These are phyloP conservation scores for Saitozyma podzolica DNA, from an alignment of 768 basidiomycete species.

Conservation along the genomic window DNA sequence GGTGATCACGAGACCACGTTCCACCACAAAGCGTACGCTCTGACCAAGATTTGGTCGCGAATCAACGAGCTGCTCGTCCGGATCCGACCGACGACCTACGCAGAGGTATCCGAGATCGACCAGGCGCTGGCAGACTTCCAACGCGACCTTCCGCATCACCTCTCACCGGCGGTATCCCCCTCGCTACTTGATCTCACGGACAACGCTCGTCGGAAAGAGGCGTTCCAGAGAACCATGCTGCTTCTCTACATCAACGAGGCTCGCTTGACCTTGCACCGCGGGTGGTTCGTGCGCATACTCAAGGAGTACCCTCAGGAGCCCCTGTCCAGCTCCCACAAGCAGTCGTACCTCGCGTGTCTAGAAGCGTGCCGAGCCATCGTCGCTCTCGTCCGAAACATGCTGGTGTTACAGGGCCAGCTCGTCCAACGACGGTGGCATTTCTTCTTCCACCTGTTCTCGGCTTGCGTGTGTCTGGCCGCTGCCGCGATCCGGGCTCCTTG, in stretches of 20 bases:
- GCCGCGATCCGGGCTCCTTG: conserved; percentile 10
- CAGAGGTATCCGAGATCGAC: conserved; percentile 18
- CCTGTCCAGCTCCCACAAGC: conserved; percentile 1
- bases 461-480: conserved; percentile 13
- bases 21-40: conserved; percentile 13
- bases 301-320: conserved; percentile 8
- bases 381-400: conserved; percentile 10
- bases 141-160: conserved; percentile 15
- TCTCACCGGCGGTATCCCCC: conserved; percentile 14
- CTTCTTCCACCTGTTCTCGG: conserved; percentile 15
- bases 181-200: conserved; percentile 18
- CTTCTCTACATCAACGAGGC: conserved; percentile 24
- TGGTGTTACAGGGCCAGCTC: conserved; percentile 4
- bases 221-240: conserved; percentile 21
- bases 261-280: conserved; percentile 7
- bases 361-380: conserved; percentile 9
- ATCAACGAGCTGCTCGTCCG: conserved; percentile 26
- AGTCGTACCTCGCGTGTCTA: conserved; percentile 5
- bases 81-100: conserved; percentile 17
- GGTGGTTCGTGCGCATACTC: conserved; percentile 4
- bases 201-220: conserved; percentile 4
- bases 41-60: conserved; percentile 21
- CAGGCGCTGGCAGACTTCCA: conserved; percentile 11
- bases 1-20: conserved; percentile 12
- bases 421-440: conserved; percentile 11